Evolutionary conservation across 306 rosid genomes (phyloP).

Genomic region (Calophaca sinica): DNA sequence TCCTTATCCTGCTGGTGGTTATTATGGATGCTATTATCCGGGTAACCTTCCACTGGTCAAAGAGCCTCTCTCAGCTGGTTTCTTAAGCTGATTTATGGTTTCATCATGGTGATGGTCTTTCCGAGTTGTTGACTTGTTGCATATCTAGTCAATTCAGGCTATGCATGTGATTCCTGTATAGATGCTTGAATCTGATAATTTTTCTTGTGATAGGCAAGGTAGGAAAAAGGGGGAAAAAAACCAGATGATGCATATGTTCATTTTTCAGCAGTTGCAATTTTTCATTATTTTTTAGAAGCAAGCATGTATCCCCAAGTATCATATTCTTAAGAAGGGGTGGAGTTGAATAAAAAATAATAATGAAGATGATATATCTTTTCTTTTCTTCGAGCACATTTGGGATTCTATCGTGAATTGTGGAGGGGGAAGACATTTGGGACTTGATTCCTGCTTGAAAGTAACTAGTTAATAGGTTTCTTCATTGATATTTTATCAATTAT

Average conservation of each 20-base stretch:
- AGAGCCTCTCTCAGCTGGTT: not conserved
- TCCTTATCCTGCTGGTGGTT: constrained; percentile 52
- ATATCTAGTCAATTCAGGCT: constrained; percentile 11
- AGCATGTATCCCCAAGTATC: no score
- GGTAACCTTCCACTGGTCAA: constrained; percentile 57
- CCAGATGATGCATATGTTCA: not conserved
- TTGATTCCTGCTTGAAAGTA: constrained; percentile 20
- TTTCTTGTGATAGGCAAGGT: no score
- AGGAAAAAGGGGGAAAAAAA: no score
- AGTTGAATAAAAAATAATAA: no score
- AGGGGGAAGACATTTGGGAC: no score
- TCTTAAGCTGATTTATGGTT: not conserved
- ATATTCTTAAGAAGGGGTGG: no score
- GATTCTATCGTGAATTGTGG: no score
- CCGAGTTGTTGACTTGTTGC: constrained; percentile 39
- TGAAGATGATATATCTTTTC: no score
- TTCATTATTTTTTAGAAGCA: no score
- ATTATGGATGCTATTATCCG: constrained; percentile 75
- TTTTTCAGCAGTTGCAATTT: not conserved
- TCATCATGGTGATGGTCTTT: not conserved
- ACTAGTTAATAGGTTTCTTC: not conserved
- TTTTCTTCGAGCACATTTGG: no score
- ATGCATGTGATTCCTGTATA: not conserved
- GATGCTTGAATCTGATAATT: constrained; percentile 6
- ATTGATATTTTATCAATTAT: no score